phyloP scores from a whole-genome alignment of 495 filamentous ascomycete species.

The Gamarada debralockiae region DNA sequence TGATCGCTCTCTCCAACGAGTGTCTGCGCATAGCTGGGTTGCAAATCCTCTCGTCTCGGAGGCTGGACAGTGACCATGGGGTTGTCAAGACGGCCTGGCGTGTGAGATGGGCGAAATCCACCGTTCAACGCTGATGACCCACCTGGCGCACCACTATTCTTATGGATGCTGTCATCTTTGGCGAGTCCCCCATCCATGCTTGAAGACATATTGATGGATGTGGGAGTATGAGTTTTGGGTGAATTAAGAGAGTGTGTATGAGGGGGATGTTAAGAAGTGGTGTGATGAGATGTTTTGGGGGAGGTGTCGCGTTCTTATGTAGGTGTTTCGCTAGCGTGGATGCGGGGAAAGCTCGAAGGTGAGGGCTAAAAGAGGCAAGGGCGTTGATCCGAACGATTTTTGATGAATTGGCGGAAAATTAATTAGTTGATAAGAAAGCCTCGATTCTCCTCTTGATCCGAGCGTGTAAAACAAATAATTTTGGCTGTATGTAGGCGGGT shows the following conservation, averaged over 20 bases:
- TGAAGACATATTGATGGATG: slow-evolving; percentile 17
- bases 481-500: background rate
- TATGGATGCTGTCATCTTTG: slow-evolving; percentile 6
- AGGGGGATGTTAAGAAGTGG: background rate
- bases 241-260: background rate
- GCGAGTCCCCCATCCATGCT: slow-evolving; percentile 7
- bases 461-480: background rate
- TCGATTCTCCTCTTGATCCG: no score
- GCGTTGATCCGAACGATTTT: background rate
- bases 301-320: background rate
- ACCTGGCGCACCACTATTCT: background rate
- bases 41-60: slow-evolving; percentile 76
- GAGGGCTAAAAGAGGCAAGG: background rate
- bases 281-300: background rate
- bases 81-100: slow-evolving; percentile 24
- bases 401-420: background rate
- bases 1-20: slow-evolving; percentile 69
- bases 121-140: slow-evolving; percentile 12
- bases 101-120: slow-evolving; percentile 16
- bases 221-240: background rate
- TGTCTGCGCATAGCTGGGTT: slow-evolving; percentile 79
- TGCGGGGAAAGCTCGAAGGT: background rate
- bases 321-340: background rate
- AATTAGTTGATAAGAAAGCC: no score
- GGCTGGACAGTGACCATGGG: slow-evolving; percentile 73